These are phyloP conservation scores for Avena atlantica DNA, from an alignment of 176 grass and related monocot genomes.

Conservation along the genomic window DNA sequence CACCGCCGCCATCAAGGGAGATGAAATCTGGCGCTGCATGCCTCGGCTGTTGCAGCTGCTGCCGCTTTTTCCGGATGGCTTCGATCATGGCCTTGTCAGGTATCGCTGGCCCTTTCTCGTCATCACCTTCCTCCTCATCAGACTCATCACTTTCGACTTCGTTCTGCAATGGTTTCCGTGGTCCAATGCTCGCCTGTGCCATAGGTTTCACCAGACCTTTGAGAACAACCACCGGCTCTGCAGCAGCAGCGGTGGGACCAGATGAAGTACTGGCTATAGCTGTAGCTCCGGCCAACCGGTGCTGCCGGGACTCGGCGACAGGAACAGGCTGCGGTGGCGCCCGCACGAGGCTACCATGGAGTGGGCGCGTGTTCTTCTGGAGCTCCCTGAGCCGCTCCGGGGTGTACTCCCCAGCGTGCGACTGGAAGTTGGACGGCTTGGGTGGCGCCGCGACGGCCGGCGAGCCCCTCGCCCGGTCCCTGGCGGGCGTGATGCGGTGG, in stretches of 20 bases:
- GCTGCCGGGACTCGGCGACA: slow-evolving; percentile 27
- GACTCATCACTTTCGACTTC: slow-evolving; percentile 42
- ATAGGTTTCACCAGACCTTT: slow-evolving; percentile 88
- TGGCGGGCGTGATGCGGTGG: slow-evolving; percentile 70
- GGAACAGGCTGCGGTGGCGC: slow-evolving; percentile 27
- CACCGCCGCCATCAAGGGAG: slow-evolving; percentile 74
- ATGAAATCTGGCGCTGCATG: slow-evolving; percentile 83
- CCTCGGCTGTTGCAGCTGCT: slow-evolving; percentile 80
- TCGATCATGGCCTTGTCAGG: slow-evolving; percentile 86
- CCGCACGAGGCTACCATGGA: slow-evolving; percentile 67
- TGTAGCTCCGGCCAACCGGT: slow-evolving; percentile 23
- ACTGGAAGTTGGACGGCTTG: slow-evolving; percentile 85
- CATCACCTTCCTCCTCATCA: slow-evolving; percentile 51
- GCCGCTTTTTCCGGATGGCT: slow-evolving; percentile 83
- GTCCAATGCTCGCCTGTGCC: slow-evolving; percentile 44
- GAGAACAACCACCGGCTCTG: slow-evolving; percentile 70
- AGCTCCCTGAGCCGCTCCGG: slow-evolving; percentile 91
- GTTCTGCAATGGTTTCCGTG: slow-evolving; percentile 33
- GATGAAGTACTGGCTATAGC: slow-evolving; percentile 23
- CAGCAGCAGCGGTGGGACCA: slow-evolving; percentile 4
- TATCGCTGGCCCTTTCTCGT: slow-evolving; percentile 57
- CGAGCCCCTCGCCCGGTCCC: slow-evolving; percentile 54
- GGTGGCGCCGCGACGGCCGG: slow-evolving; percentile 6
- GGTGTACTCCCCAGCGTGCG: slow-evolving; percentile 90
- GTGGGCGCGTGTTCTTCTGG: slow-evolving; percentile 86